Percentiles rank a stretch among this genome's conserved stretches.
phyloP scores from a whole-genome alignment of 306 rosid species.

The Fragaria vesca region DNA sequence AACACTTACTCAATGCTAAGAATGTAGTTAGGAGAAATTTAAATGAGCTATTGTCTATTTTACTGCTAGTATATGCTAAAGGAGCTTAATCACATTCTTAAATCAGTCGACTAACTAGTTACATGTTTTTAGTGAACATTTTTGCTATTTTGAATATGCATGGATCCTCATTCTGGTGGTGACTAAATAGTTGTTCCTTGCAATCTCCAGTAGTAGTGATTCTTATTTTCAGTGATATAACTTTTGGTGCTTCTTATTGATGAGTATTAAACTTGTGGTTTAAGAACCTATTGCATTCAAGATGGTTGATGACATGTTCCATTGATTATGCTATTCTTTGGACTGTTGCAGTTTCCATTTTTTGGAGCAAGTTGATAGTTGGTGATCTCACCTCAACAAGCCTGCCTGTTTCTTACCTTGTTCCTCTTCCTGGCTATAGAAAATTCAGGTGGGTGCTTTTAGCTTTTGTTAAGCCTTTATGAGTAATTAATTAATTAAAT shows the following conservation, averaged over 20 bases:
- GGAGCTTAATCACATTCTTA: not conserved
- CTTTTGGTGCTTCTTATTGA: not conserved
- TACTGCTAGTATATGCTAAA: too few relatives aligned
- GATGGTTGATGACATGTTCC: not conserved
- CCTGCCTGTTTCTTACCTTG: not conserved
- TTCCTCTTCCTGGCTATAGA: not conserved
- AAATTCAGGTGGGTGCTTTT: constrained; percentile 6
- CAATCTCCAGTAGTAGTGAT: not conserved
- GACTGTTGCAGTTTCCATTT: not conserved
- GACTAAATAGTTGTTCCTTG: not conserved
- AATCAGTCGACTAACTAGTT: not conserved
- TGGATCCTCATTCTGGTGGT: not conserved
- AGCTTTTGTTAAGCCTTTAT: not conserved
- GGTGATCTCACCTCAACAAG: constrained; percentile 5
- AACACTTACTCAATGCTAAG: not conserved
- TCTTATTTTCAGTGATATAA: not conserved
- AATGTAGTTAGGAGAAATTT: not conserved
- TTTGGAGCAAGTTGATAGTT: constrained; percentile 4
- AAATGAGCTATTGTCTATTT: not conserved
- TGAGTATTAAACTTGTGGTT: constrained; percentile 1
- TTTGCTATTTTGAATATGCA: not conserved
- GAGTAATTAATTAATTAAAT: not conserved
- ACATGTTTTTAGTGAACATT: not conserved
- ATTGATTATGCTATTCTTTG: not conserved
- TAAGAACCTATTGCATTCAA: not conserved